Percentiles rank a stretch among this genome's conserved stretches.
phyloP scores from a whole-genome alignment of 371 early-diverging fungal species.

The Mucor plumbeus region DNA sequence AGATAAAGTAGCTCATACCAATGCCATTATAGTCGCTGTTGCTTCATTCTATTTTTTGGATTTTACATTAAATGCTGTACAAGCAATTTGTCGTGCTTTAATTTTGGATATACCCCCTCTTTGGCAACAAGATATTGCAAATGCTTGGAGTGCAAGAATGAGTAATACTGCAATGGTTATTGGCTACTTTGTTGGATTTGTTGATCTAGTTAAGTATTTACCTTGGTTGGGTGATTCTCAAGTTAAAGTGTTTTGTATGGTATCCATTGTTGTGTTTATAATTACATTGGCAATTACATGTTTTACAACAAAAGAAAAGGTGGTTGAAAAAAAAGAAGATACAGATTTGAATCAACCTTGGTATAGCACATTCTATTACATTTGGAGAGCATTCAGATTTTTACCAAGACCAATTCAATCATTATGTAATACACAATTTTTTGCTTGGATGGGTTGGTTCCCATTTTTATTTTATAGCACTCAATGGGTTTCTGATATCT shows the following conservation, averaged over 20 bases:
- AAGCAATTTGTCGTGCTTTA: slow-evolving; percentile 70
- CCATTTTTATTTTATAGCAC: slow-evolving; percentile 71
- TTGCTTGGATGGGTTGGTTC: slow-evolving; percentile 92
- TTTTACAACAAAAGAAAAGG: slow-evolving; percentile 58
- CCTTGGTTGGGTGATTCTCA: slow-evolving; percentile 71
- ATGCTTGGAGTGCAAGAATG: slow-evolving; percentile 75
- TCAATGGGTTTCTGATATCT: slow-evolving; percentile 61
- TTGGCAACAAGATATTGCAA: slow-evolving; percentile 67
- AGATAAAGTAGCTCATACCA: slow-evolving; percentile 48
- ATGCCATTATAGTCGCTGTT: slow-evolving; percentile 64
- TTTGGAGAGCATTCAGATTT: slow-evolving; percentile 63
- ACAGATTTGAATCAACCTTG: slow-evolving; percentile 45
- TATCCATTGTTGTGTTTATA: slow-evolving; percentile 65
- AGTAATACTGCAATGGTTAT: slow-evolving; percentile 67
- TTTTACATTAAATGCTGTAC: slow-evolving; percentile 74
- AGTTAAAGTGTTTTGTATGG: slow-evolving; percentile 68
- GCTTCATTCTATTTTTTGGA: slow-evolving; percentile 72
- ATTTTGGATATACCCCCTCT: slow-evolving; percentile 72
- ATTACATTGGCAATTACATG: slow-evolving; percentile 59
- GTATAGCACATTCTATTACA: slow-evolving; percentile 58
- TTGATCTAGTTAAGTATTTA: slow-evolving; percentile 68
- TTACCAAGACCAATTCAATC: slow-evolving; percentile 68
- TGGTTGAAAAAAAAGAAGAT: slow-evolving; percentile 21
- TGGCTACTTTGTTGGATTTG: slow-evolving; percentile 69
- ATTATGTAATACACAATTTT: slow-evolving; percentile 82